Conservation (phyloP, 2,329 filamentous ascomycete genomes). For the Trichophyton mentagrophytes region DNA sequence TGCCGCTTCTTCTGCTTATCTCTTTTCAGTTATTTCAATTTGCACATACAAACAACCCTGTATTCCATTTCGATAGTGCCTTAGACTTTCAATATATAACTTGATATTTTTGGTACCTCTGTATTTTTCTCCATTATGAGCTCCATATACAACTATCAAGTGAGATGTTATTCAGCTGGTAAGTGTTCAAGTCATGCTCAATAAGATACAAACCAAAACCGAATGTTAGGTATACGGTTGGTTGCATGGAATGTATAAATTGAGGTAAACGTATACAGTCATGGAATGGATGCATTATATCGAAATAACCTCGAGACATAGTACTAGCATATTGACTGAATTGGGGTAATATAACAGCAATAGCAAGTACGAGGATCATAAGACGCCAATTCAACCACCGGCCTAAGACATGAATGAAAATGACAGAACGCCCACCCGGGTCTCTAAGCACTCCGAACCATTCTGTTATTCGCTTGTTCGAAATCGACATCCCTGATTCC, state of each 20-base stretch:
- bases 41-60: too few species aligned
- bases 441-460: slow-evolving; percentile 34
- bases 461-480: slow-evolving; percentile 54
- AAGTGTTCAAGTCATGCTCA: too few species aligned
- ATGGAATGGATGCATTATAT: neutral
- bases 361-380: slow-evolving; percentile 1
- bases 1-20: too few species aligned
- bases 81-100: too few species aligned
- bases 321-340: neutral
- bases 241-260: neutral
- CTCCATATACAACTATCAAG: too few species aligned
- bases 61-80: too few species aligned
- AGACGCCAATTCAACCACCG: neutral
- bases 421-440: slow-evolving; percentile 19
- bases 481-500: slow-evolving; percentile 76
- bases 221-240: too few species aligned
- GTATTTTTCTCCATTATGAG: too few species aligned
- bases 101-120: too few species aligned
- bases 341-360: neutral
- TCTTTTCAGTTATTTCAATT: too few species aligned
- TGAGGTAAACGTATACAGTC: neutral
- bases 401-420: slow-evolving; percentile 1
- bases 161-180: too few species aligned
- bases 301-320: neutral
- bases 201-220: too few species aligned